Evolutionary conservation across 345 rosid genomes (phyloP).

Genomic region (Corchorus capsularis): DNA sequence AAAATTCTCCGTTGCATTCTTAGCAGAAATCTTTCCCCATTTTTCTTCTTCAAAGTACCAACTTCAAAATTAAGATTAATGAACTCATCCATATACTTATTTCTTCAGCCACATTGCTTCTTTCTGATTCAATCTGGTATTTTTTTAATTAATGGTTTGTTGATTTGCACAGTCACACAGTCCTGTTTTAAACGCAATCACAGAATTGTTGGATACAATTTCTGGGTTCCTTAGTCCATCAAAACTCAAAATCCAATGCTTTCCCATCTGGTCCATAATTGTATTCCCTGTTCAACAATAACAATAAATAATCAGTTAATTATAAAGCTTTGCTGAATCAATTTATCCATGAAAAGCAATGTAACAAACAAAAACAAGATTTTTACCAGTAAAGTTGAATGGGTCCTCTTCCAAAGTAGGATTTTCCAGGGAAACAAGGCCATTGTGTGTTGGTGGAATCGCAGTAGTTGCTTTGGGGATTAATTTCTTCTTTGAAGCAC

Average conservation of each 20-base stretch:
- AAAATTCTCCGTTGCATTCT: too few relatives aligned
- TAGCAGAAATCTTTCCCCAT: too few relatives aligned
- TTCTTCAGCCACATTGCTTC: too few relatives aligned
- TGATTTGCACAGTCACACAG: conserved; percentile 79
- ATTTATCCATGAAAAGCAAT: too few relatives aligned
- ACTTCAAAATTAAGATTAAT: too few relatives aligned
- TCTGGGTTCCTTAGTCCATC: conserved; percentile 75
- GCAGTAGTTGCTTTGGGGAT: conserved; percentile 69
- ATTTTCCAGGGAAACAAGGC: conserved; percentile 77
- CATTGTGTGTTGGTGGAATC: conserved; percentile 56
- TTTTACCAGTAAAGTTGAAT: conserved; percentile 84
- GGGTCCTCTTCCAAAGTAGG: conserved; percentile 90
- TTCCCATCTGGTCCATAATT: conserved; percentile 87
- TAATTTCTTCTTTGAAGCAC: conserved; percentile 86
- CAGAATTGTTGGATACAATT: conserved; percentile 58
- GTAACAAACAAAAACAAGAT: too few relatives aligned
- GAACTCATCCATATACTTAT: too few relatives aligned
- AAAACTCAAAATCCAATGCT: conserved; percentile 73
- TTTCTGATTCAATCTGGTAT: not conserved
- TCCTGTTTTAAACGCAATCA: conserved; percentile 63
- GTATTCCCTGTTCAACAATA: conserved; percentile 52
- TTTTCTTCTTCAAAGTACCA: too few relatives aligned
- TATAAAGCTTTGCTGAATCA: too few relatives aligned
- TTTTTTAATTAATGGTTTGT: conserved; percentile 37
- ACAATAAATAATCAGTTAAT: not conserved